phyloP scores from a whole-genome alignment of 148 eudicot species.

The Vaccinium macrocarpon region DNA sequence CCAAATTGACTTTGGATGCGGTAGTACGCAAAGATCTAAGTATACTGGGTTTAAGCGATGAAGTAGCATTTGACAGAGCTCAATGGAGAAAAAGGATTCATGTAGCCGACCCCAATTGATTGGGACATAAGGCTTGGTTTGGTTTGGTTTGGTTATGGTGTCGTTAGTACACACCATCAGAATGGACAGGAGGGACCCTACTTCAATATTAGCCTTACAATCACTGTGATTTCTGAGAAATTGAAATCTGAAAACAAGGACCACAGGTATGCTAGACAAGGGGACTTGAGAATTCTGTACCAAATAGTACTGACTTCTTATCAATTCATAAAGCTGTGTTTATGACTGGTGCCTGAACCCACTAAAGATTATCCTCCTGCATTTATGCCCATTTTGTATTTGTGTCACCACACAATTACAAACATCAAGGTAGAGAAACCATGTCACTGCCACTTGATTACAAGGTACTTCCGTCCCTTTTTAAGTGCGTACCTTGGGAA shows the following conservation, averaged over 20 bases:
- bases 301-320: background rate
- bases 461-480: too few species aligned
- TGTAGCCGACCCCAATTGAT: too few species aligned
- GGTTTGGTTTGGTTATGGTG: too few species aligned
- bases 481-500: too few species aligned
- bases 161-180: background rate
- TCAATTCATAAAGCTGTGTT: background rate
- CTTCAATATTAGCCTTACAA: background rate
- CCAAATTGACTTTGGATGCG: too few species aligned
- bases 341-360: background rate
- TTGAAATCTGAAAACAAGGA: background rate
- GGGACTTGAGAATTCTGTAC: background rate
- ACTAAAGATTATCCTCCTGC: background rate
- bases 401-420: background rate
- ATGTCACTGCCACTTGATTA: background rate
- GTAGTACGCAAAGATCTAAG: too few species aligned
- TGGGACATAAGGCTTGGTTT: too few species aligned
- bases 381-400: background rate
- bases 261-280: background rate
- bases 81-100: too few species aligned
- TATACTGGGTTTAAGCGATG: too few species aligned
- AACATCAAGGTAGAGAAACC: constrained; percentile 2
- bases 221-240: background rate
- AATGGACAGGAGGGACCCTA: background rate
- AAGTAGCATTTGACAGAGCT: too few species aligned